Percentiles rank a stretch among this genome's conserved stretches.
phyloP scores from a whole-genome alignment of 2,329 filamentous ascomycete species.

The Penicillium sclerotiorum region DNA sequence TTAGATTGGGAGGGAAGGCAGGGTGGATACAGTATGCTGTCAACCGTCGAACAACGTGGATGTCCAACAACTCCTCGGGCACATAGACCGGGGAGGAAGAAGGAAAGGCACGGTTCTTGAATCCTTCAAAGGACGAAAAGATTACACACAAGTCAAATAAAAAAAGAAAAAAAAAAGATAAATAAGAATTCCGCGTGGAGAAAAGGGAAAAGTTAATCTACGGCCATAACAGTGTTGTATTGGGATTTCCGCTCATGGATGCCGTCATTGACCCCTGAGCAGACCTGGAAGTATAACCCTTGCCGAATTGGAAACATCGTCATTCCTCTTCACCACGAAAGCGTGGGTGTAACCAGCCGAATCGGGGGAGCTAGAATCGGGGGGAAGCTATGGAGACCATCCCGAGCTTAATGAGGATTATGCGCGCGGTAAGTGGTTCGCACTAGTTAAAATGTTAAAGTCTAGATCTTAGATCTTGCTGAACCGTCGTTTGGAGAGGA shows the following conservation, averaged over 20 bases:
- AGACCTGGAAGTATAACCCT: constrained; percentile 8
- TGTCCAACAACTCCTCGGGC: constrained; percentile 15
- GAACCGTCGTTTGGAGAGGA: constrained; percentile 4
- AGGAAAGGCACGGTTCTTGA: neutral
- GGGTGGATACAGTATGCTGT: too few species aligned
- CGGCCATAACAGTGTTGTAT: constrained; percentile 20
- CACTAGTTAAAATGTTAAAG: constrained; percentile 4
- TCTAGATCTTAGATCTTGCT: constrained; percentile 13
- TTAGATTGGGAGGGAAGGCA: constrained; percentile 1
- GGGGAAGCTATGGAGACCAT: neutral
- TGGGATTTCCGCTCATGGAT: constrained; percentile 15
- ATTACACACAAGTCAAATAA: constrained; percentile 4
- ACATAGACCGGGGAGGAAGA: constrained; percentile 4
- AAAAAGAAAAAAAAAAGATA: constrained; percentile 6
- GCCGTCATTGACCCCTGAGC: constrained; percentile 27
- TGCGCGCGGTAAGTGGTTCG: constrained; percentile 15
- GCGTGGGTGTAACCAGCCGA: constrained; percentile 25
- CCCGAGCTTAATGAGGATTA: constrained; percentile 12
- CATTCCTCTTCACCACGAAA: constrained; percentile 15
- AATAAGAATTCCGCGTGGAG: constrained; percentile 1
- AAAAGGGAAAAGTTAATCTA: neutral
- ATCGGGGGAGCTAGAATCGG: constrained; percentile 6
- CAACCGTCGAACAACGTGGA: constrained; percentile 1
- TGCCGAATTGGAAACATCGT: constrained; percentile 17
- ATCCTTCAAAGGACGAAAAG: neutral